Base-by-base conservation (phyloP, 371 early-diverging fungal genomes). In the Actinomucor elegans region DNA sequence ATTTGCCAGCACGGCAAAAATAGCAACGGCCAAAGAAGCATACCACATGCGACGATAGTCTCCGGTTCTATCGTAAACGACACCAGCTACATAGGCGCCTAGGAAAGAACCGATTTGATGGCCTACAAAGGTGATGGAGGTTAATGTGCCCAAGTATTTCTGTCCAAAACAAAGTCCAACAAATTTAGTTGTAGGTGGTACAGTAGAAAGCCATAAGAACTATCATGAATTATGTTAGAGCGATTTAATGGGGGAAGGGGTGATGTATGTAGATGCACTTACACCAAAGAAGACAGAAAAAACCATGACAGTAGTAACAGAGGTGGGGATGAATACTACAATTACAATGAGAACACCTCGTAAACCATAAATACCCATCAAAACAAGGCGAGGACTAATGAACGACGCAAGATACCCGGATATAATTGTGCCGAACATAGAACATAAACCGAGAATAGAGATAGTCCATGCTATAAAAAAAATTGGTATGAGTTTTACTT, bases 261-360 rank as follows among this genome's bases (percentile, higher is more conserved):
- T n/a, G n/a, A n/a, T n/a, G n/a, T n/a, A n/a, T n/a, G n/a, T n/a
- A n/a, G n/a, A n/a, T 17, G 10, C 15, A 48, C 80, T 64, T 54
- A 81, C 81, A 5, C 83, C 83, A 59, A 81, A 70, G 21, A 83
- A 79, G 27, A 80, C 76, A 6, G 80, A 60, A 28, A 77, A 77
- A 10, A 79, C 67, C 10, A 67, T 36, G 0, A 61, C 61, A 2
- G 60, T 65, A 1, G 60, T 52, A 5, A 65, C 21, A 0, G 72
- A 65, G 1, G 57, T 26, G 10, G 64, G 65, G 21, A 59, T 33
- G 26, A 57, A 71, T 2, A 62, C n/a, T 21, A 71, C 40, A 29
- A 65, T 57, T 6, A 61, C 47, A 8, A 67, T 44, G 21, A 71
- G 36, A 3, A 65, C 20, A 0, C 57, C 58, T 21, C 72, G 27